Base-by-base conservation (phyloP, 768 basidiomycete species). In the Candolleomyces aberdarensis region DNA sequence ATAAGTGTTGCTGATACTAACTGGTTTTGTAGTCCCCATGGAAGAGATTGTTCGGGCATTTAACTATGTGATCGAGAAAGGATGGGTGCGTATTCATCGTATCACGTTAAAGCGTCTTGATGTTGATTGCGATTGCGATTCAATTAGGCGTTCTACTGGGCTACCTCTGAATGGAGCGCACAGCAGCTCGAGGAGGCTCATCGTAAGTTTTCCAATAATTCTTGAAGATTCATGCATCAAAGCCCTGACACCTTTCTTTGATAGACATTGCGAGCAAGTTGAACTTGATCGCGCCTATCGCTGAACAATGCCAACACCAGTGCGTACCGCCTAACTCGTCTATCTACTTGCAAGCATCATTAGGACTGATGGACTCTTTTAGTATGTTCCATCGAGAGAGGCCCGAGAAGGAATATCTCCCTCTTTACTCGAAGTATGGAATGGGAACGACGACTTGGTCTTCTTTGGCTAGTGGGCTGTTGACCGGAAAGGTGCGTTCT, bases 31-130 rank as follows among this genome's bases (percentile, higher is more conserved):
- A 80, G 84, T 85, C 11, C 83, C 85, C 0, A 86, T 86, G 83
- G 89, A 92, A 70, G 92, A 94, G 70, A 76, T 85, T 55, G 91
- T 94, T 49, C 83, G 91, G 48, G 89, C 88, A 0, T 92, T 94
- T 79, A 91, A 90, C 76, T 85, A 77, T 65, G 79, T 91, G 29
- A 90, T 93, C 65, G 83, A 89, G 55, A 75, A 84, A 64, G 89
- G 88, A 68, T 87, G 86, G 86, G 85, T 81, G 60, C 10, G 67
- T 26, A 22, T 54, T 60, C 22, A 41, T 5, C 40, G 10, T 19
- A 15, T 22, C 40, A 26, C 55, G 14, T n/a, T 43, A 17, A n/a
- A n/a, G 17, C 31, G 17, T 9, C 8, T 17, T 3, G 17, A 10
- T 29, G 10, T n/a, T 13, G 1, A 5, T 41, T 43, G 55, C n/a